A percentile compares a stretch with the other conserved stretches of the same genome.
phyloP scores from a whole-genome alignment of 2,329 filamentous ascomycete species.

The Metarhizium humberi region DNA sequence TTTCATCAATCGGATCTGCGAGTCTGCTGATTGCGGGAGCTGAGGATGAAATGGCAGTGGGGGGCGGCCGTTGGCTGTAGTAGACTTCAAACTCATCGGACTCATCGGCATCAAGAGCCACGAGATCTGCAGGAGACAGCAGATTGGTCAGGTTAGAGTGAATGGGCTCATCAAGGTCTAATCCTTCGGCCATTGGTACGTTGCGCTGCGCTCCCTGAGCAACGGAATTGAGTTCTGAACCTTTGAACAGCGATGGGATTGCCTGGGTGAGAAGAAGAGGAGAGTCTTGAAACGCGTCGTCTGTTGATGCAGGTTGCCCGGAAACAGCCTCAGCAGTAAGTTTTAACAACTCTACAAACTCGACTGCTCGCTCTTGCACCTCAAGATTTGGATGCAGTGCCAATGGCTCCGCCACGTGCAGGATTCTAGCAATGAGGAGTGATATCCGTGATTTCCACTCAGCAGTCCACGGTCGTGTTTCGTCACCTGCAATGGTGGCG shows the following conservation, averaged over 20 bases:
- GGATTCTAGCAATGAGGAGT: constrained; percentile 70
- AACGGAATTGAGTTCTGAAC: constrained; percentile 87
- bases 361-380: constrained; percentile 88
- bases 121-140: constrained; percentile 48
- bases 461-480: constrained; percentile 57
- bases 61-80: constrained; percentile 48
- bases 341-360: constrained; percentile 83
- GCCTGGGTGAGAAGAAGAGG: constrained; percentile 84
- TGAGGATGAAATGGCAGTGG: constrained; percentile 40
- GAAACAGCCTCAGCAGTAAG: constrained; percentile 74
- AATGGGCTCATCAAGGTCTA: constrained; percentile 76
- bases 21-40: constrained; percentile 46
- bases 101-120: constrained; percentile 40
- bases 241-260: constrained; percentile 77
- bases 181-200: constrained; percentile 65
- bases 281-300: constrained; percentile 50
- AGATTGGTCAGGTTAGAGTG: constrained; percentile 63
- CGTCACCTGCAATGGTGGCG: constrained; percentile 57
- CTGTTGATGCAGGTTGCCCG: constrained; percentile 50
- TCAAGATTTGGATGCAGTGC: constrained; percentile 79
- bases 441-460: constrained; percentile 66
- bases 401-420: constrained; percentile 72
- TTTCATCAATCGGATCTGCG: constrained; percentile 39
- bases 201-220: constrained; percentile 74
- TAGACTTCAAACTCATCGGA: constrained; percentile 60